Base-by-base conservation (phyloP, 768 basidiomycete genomes). In the Leccinum fibrillosum region DNA sequence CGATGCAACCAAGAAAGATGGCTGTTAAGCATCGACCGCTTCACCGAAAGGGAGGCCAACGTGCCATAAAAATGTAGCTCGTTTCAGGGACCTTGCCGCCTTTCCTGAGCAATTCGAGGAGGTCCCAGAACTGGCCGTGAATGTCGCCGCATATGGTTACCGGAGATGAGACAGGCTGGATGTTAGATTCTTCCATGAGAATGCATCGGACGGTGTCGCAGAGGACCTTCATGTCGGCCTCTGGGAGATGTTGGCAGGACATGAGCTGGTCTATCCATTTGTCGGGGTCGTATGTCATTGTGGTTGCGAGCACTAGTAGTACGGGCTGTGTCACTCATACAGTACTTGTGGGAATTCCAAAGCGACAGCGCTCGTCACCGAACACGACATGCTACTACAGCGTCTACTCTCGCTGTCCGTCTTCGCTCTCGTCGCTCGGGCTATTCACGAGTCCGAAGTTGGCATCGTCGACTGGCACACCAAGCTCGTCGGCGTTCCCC, bases 111-210 rank as follows among this genome's bases (percentile, higher is more conserved):
- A 99, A 76, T 75, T 99, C 94, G 34, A 96, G 80, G 49, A 98
- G 78, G 69, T 98, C 96, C 89, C 94, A 98, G 75, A 97, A 97
- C 72, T 98, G 96, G 25, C 95, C 95, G 66, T 98, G 95, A 53
- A 98, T 96, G 70, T 98, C 95, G 30, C 95, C 95, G 68, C 91
- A 92, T 63, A 93, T 89, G 30, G 96, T 98, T 37, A 98, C 96
- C 1, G 96, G 96, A 62, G 85, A 90, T 34, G 91, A 90, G 54
- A 99, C 92, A 32, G 95, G 95, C 69, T 98, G 94, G 56, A 98
- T 95, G 71, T 98, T 99, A 55, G 90, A 94, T 72, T 99, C 96
- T 72, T 99, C 96, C 72, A 98, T 87, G 37, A 97, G 82, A 50
- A 95, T 88, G 50, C 87, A 82, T 52, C 92, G 86, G 21, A 98